Evolutionary conservation across 129 eudicot genomes (phyloP).

Genomic region (Arctium minus): DNA sequence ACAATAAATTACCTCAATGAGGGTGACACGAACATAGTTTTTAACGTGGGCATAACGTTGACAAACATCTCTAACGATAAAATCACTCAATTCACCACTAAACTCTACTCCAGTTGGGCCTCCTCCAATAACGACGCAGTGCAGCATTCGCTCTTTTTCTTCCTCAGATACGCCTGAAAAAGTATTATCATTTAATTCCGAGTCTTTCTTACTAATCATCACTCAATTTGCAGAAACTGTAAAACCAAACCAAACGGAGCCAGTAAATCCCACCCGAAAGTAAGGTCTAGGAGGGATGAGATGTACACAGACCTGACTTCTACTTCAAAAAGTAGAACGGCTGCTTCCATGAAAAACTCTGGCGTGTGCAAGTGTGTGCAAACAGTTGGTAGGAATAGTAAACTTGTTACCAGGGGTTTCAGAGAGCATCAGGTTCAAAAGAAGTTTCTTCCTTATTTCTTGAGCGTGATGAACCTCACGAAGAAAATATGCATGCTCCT

Average conservation of each 20-base stretch:
- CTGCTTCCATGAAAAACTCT: background rate
- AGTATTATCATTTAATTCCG: background rate
- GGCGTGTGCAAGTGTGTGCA: background rate
- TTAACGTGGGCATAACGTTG: constrained; percentile 79
- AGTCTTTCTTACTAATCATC: background rate
- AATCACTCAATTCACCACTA: constrained; percentile 94
- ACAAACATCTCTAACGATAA: constrained; percentile 74
- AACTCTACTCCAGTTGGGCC: constrained; percentile 99
- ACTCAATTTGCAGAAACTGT: background rate
- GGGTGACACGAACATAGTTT: constrained; percentile 78
- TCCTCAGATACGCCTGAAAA: constrained; percentile 79
- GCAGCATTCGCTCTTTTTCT: constrained; percentile 74
- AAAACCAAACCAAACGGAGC: background rate
- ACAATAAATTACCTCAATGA: constrained; percentile 64
- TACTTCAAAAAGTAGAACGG: background rate
- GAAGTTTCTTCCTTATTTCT: constrained; percentile 77
- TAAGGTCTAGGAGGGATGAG: too few relatives aligned
- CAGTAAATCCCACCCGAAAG: background rate
- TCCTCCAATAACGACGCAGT: constrained; percentile 94
- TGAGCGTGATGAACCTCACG: constrained; percentile 97
- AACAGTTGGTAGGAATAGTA: background rate
- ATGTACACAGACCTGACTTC: background rate
- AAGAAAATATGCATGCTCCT: constrained; percentile 83
- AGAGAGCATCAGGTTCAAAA: constrained; percentile 80
- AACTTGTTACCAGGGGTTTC: constrained; percentile 67